Percentiles rank a stretch among this genome's conserved stretches.
Conservation (phyloP, 2,329 filamentous ascomycete species). For the Scytalidium sp. region DNA sequence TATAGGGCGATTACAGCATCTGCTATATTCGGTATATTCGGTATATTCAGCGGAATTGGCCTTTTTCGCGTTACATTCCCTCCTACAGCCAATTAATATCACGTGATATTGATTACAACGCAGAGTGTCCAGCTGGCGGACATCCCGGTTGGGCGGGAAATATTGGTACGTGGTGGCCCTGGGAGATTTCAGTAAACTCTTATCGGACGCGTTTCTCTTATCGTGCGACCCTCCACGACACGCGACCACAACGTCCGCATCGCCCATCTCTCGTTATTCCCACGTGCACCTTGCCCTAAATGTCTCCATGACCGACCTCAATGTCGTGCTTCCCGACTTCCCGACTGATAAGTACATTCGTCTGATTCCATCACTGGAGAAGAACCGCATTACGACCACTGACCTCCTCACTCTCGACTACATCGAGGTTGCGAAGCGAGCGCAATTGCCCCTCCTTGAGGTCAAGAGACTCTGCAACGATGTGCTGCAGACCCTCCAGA, state of each 20-base stretch:
- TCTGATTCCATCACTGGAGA: constrained; percentile 77
- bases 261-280: neutral
- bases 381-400: constrained; percentile 70
- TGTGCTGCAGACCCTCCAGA: constrained; percentile 64
- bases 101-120: no score
- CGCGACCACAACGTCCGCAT: neutral
- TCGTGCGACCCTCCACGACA: neutral
- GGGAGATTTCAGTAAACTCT: no score
- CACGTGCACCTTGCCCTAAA: constrained; percentile 2
- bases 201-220: no score
- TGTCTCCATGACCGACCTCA: constrained; percentile 77
- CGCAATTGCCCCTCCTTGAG: constrained; percentile 76
- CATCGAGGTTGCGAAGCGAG: constrained; percentile 80
- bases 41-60: no score
- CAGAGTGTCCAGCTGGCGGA: no score
- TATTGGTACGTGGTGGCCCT: no score
- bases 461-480: constrained; percentile 70
- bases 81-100: no score
- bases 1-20: no score
- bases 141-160: neutral
- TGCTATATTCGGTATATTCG: no score
- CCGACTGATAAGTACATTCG: constrained; percentile 66
- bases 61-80: no score
- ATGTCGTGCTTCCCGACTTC: constrained; percentile 78
- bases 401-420: constrained; percentile 85